These are phyloP conservation scores for Neonectria neomacrospora DNA, from an alignment of 2,329 filamentous ascomycete genomes.

Conservation along the genomic window DNA sequence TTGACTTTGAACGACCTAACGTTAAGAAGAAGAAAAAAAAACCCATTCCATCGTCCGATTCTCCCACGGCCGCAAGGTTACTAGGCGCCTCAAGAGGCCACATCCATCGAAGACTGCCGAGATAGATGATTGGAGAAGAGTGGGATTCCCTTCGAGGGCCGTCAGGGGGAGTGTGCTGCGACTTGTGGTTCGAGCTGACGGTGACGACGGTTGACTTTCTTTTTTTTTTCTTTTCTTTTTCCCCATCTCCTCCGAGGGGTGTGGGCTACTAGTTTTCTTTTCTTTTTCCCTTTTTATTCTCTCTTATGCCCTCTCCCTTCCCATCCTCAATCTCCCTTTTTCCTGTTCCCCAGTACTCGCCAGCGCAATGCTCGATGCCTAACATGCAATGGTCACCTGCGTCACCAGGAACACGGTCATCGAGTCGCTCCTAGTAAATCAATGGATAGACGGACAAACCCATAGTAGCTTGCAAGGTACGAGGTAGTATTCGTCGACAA, in stretches of 20 bases:
- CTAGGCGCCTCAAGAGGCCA: conserved; percentile 28
- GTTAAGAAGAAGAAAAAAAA: too few relatives aligned
- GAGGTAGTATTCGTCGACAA: too few relatives aligned
- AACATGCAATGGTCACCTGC: not conserved
- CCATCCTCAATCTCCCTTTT: not conserved
- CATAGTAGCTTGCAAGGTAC: not conserved
- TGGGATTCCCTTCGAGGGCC: conserved; percentile 14
- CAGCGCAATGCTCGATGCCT: not conserved
- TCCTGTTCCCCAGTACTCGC: not conserved
- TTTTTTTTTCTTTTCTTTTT: conserved; percentile 21
- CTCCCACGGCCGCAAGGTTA: conserved; percentile 19
- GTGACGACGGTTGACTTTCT: conserved; percentile 20
- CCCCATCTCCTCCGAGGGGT: not conserved
- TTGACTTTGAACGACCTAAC: not conserved
- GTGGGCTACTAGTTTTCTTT: conserved; percentile 1
- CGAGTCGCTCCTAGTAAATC: not conserved
- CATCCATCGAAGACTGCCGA: conserved; percentile 29
- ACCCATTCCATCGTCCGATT: conserved; percentile 7
- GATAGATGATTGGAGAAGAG: conserved; percentile 31
- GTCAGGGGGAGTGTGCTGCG: conserved; percentile 18
- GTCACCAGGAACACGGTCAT: not conserved
- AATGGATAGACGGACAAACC: not conserved
- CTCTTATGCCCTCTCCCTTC: not conserved
- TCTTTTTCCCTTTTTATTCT: conserved; percentile 16
- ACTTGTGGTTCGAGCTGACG: conserved; percentile 28